These are phyloP conservation scores for Ceratorhiza oryzae-sativae DNA, from an alignment of 1,284 basidiomycete genomes.

Conservation along the genomic window DNA sequence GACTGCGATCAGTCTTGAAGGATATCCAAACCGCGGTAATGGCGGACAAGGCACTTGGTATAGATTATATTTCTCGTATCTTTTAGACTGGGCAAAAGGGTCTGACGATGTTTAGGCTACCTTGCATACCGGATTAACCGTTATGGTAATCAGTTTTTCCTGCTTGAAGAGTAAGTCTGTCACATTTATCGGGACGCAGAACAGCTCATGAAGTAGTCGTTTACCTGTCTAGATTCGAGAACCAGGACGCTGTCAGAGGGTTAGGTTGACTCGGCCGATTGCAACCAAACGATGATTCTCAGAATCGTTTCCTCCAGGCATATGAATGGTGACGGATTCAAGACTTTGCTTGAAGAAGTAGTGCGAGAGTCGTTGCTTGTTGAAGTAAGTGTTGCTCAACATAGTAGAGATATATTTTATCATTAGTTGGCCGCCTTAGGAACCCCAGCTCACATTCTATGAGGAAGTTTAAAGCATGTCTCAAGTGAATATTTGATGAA, in stretches of 20 bases:
- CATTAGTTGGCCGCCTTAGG: neutral
- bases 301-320: neutral
- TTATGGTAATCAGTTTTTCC: neutral
- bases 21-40: neutral
- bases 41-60: constrained; percentile 16
- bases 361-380: neutral
- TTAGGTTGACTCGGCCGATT: neutral
- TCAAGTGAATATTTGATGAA: neutral
- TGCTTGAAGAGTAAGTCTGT: constrained; percentile 10
- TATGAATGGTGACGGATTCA: neutral
- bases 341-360: neutral
- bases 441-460: constrained; percentile 8
- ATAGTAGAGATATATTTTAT: neutral
- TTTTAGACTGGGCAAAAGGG: neutral
- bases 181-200: too few species aligned
- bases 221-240: neutral
- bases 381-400: neutral
- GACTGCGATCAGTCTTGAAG: neutral
- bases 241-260: constrained; percentile 1
- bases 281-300: neutral
- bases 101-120: neutral
- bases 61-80: neutral
- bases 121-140: constrained; percentile 1
- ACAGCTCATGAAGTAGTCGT: too few species aligned
- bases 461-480: neutral